Conservation (phyloP, 140 eudicot genomes). For the Flaveria floridana region DNA sequence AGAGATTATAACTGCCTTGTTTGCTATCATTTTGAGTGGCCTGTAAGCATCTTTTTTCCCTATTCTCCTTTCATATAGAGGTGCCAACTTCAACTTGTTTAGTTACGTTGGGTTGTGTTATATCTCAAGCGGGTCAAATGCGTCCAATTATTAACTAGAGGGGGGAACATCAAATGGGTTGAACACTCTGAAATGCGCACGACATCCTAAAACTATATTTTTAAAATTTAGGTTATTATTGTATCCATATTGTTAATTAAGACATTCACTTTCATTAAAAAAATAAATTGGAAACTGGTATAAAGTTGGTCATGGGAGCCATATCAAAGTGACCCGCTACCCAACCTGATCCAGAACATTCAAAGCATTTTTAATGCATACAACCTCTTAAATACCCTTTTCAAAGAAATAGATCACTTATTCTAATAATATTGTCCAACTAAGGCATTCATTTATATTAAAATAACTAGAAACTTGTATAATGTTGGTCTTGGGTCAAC, state of each 20-base stretch:
- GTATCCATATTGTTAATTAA: not conserved
- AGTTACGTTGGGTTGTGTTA: constrained; percentile 1
- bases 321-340: not conserved
- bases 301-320: not conserved
- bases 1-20: constrained; percentile 81
- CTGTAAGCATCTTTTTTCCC: constrained; percentile 57
- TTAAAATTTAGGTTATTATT: not conserved
- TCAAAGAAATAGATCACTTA: not conserved
- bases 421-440: not conserved
- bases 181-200: not conserved
- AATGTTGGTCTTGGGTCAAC: not conserved
- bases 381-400: not conserved
- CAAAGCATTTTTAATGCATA: not conserved
- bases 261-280: not conserved
- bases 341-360: not conserved
- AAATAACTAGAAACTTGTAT: not conserved
- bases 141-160: not conserved
- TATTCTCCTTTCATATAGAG: not conserved
- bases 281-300: not conserved
- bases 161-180: not conserved
- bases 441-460: not conserved
- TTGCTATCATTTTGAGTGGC: constrained; percentile 90
- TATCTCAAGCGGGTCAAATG: not conserved
- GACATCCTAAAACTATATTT: not conserved
- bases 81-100: not conserved